Percentiles rank a stretch among this genome's conserved stretches.
These are phyloP conservation scores for Cynanchum wilfordii DNA, from an alignment of 257 asterid species.

Conservation along the genomic window DNA sequence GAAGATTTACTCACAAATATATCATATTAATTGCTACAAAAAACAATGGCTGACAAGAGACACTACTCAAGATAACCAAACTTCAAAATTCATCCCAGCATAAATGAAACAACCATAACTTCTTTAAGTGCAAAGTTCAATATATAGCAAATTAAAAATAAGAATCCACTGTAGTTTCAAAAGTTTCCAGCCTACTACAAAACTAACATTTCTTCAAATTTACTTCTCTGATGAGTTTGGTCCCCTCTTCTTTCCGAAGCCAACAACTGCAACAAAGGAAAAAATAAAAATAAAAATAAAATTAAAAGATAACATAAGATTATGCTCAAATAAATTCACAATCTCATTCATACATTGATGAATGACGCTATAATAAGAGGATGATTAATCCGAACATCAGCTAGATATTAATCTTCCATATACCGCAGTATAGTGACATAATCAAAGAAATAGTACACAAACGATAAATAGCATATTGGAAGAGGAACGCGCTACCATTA, in stretches of 20 bases:
- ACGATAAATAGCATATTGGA: too few species aligned
- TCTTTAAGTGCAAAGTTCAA: neutral
- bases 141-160: neutral
- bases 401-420: neutral
- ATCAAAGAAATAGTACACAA: neutral
- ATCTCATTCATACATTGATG: neutral
- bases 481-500: neutral
- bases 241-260: constrained; percentile 84
- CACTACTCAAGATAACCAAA: neutral
- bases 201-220: constrained; percentile 15
- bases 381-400: neutral
- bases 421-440: neutral
- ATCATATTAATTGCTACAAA: neutral
- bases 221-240: constrained; percentile 85
- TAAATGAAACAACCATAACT: neutral
- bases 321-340: neutral
- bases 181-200: constrained; percentile 1
- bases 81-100: neutral
- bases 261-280: constrained; percentile 59
- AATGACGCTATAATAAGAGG: neutral
- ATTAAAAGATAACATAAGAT: neutral
- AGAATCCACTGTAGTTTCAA: neutral
- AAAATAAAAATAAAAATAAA: neutral
- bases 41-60: neutral
- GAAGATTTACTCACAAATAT: too few species aligned